Percentiles rank a stretch among this genome's conserved stretches.
Evolutionary conservation across 176 grass and related monocot species (phyloP).

Genomic region (Areca catechu): DNA sequence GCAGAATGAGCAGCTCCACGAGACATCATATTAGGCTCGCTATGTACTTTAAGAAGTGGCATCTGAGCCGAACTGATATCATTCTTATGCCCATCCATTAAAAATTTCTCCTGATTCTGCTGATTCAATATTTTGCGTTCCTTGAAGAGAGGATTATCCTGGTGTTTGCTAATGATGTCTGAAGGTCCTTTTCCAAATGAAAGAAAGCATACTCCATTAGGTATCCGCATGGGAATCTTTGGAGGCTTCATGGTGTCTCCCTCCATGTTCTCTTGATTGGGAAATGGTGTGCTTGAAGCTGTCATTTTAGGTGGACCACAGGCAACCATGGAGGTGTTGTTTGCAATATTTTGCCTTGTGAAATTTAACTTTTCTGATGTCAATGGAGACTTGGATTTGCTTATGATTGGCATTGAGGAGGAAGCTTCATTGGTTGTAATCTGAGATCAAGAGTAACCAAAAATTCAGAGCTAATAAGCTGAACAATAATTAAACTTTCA

Average conservation of each 20-base stretch:
- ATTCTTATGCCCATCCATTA: constrained; percentile 17
- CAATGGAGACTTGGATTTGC: constrained; percentile 26
- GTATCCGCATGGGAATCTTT: constrained; percentile 28
- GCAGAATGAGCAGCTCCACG: too few species aligned
- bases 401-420: constrained; percentile 24
- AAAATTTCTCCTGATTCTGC: constrained; percentile 11
- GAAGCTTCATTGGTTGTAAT: constrained; percentile 33
- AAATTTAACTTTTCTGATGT: constrained; percentile 31
- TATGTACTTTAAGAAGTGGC: constrained; percentile 13
- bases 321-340: constrained; percentile 29
- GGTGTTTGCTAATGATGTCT: background rate
- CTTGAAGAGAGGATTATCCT: constrained; percentile 15
- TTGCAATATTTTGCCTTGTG: constrained; percentile 29
- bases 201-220: constrained; percentile 81
- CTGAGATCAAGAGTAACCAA: constrained; percentile 25
- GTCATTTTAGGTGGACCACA: constrained; percentile 9
- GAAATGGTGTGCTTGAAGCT: constrained; percentile 20
- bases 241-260: constrained; percentile 21
- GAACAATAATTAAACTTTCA: constrained; percentile 2
- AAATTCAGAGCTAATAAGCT: constrained; percentile 2
- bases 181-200: constrained; percentile 29
- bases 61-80: background rate
- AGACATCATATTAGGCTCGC: too few species aligned
- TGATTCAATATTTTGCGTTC: constrained; percentile 15
- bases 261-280: constrained; percentile 28